Percentiles rank a stretch among this genome's conserved stretches.
These are phyloP conservation scores for Trypanosoma vivax DNA, from an alignment of 208 protist species.

Conservation along the genomic window DNA sequence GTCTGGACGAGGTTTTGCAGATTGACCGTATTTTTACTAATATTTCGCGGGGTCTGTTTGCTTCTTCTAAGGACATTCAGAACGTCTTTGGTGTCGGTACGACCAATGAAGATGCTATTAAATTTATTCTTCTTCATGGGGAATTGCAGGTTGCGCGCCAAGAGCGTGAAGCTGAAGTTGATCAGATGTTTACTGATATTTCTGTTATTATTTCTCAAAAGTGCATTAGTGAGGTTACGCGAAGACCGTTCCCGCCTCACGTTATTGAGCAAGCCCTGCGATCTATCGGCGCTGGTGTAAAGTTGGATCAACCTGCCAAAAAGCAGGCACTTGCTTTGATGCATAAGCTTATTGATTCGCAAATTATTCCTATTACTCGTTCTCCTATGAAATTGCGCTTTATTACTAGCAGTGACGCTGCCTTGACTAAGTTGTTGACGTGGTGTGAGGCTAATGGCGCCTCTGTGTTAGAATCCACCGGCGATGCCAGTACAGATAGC, in stretches of 20 bases:
- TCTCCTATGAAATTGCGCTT: constrained; percentile 93
- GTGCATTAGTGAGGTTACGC: constrained; percentile 91
- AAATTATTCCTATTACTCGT: constrained; percentile 89
- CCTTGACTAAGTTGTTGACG: constrained; percentile 29
- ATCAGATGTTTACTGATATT: constrained; percentile 94
- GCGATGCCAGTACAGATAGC: background rate
- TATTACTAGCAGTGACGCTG: constrained; percentile 31
- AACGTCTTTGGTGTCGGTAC: constrained; percentile 51
- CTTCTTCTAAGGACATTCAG: constrained; percentile 77
- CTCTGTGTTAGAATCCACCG: constrained; percentile 32
- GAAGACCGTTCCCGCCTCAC: constrained; percentile 75
- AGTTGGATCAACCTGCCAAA: constrained; percentile 88
- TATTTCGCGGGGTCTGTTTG: constrained; percentile 69
- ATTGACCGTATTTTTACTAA: constrained; percentile 88
- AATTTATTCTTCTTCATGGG: constrained; percentile 93
- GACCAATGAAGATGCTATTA: constrained; percentile 66
- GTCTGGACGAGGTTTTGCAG: constrained; percentile 88
- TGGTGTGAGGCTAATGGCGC: constrained; percentile 55
- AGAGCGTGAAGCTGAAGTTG: constrained; percentile 91
- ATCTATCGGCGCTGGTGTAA: constrained; percentile 91
- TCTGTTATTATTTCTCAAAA: constrained; percentile 94
- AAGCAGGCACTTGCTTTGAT: constrained; percentile 93
- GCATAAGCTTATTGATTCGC: constrained; percentile 71
- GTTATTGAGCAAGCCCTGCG: constrained; percentile 94
- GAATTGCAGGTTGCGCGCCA: constrained; percentile 96